Evolutionary conservation across 768 basidiomycete species (phyloP).

Genomic region (Mycena maculata): DNA sequence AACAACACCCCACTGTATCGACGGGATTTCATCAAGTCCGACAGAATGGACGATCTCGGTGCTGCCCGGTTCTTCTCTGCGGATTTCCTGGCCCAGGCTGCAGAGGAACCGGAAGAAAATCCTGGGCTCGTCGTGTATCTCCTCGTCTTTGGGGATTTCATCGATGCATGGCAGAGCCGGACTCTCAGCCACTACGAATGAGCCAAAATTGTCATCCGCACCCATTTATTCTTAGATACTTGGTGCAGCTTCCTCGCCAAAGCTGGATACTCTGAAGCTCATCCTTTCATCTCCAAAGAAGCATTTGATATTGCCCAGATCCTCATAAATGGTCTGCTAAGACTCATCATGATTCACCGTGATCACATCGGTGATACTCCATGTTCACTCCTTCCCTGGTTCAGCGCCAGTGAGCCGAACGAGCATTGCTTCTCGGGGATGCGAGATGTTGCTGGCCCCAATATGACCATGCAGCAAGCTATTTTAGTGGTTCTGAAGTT

Average conservation of each 20-base stretch:
- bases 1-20: background rate
- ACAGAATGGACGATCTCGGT: slow-evolving; percentile 46
- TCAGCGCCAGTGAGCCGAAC: slow-evolving; percentile 31
- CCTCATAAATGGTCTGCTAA: slow-evolving; percentile 37
- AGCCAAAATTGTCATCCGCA: slow-evolving; percentile 32
- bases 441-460: slow-evolving; percentile 29
- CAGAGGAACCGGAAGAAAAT: slow-evolving; percentile 17
- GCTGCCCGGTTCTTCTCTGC: slow-evolving; percentile 44
- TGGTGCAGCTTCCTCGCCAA: slow-evolving; percentile 27
- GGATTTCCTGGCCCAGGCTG: slow-evolving; percentile 28
- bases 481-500: background rate
- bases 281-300: slow-evolving; percentile 41
- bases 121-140: slow-evolving; percentile 37
- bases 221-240: slow-evolving; percentile 24
- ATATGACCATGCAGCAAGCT: slow-evolving; percentile 30
- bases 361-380: slow-evolving; percentile 27
- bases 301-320: slow-evolving; percentile 37
- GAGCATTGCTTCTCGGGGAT: slow-evolving; percentile 37
- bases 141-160: slow-evolving; percentile 39
- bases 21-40: background rate
- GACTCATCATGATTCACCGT: slow-evolving; percentile 40
- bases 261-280: slow-evolving; percentile 20
- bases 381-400: slow-evolving; percentile 38
- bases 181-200: slow-evolving; percentile 27
- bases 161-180: slow-evolving; percentile 37